These are phyloP conservation scores for Primulina eburnea DNA, from an alignment of 257 asterid genomes.

Conservation along the genomic window DNA sequence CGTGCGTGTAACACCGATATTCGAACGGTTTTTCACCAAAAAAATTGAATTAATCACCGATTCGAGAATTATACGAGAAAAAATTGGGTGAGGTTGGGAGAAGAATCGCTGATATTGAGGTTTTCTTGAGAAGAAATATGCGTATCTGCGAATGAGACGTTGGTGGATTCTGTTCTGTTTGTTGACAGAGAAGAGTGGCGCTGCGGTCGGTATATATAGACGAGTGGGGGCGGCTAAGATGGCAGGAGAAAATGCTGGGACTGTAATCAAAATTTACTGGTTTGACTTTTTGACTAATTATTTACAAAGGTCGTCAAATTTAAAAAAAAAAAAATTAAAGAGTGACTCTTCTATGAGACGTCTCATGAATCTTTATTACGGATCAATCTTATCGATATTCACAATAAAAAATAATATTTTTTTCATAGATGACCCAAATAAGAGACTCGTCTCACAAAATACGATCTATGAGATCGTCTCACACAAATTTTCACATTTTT, in stretches of 20 bases:
- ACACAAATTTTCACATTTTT: too few relatives aligned
- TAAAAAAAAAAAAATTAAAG: too few relatives aligned
- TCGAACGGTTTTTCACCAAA: constrained; percentile 26
- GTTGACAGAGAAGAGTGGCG: constrained; percentile 32
- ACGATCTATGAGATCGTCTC: too few relatives aligned
- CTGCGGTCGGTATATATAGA: neutral
- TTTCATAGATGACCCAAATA: too few relatives aligned
- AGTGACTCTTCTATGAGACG: too few relatives aligned
- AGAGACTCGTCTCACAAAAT: too few relatives aligned
- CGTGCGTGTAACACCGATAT: constrained; percentile 15
- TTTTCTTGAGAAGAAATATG: constrained; percentile 20
- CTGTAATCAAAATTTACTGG: neutral
- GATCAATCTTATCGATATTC: too few relatives aligned
- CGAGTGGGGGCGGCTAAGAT: neutral
- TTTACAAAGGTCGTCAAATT: too few relatives aligned
- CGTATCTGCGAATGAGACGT: constrained; percentile 49
- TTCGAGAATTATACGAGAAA: neutral
- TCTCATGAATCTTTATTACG: too few relatives aligned
- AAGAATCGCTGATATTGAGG: constrained; percentile 3
- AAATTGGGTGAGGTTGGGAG: neutral
- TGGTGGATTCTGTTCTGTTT: constrained; percentile 28
- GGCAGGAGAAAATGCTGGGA: neutral
- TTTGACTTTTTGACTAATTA: neutral
- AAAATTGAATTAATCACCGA: constrained; percentile 2
- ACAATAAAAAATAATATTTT: too few relatives aligned